phyloP scores from a whole-genome alignment of 345 rosid genomes.

The Euphorbia lathyris region DNA sequence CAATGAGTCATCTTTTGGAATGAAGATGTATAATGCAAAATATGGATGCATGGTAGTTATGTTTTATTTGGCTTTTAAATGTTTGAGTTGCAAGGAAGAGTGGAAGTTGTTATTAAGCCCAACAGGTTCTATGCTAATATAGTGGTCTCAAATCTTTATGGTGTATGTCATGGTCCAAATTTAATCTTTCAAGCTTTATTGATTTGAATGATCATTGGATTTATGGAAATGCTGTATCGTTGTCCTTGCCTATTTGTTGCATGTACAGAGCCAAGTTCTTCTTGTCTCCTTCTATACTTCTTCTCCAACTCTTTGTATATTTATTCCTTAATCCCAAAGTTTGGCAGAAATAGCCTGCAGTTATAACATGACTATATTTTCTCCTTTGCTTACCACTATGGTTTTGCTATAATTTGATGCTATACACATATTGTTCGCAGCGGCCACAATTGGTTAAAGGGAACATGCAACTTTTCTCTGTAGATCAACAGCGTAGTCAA shows the following conservation, averaged over 20 bases:
- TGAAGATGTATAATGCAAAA: background rate
- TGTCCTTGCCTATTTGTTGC: slow-evolving; percentile 1
- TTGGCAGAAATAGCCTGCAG: background rate
- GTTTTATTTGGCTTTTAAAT: background rate
- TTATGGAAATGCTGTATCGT: background rate
- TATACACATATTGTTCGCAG: slow-evolving; percentile 26
- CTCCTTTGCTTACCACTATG: background rate
- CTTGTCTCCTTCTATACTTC: background rate
- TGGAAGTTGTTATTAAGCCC: background rate
- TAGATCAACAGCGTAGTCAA: slow-evolving; percentile 98
- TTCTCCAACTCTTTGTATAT: background rate
- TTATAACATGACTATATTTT: background rate
- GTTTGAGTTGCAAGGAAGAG: background rate
- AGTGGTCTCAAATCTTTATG: background rate
- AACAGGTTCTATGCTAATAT: background rate
- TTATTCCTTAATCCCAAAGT: background rate
- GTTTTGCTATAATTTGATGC: too few species aligned
- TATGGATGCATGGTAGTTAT: background rate
- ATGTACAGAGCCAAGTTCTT: background rate
- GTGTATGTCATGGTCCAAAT: background rate
- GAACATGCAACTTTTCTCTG: slow-evolving; percentile 90
- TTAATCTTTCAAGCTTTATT: background rate
- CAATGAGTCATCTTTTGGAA: background rate
- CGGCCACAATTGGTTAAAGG: slow-evolving; percentile 90
- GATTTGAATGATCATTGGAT: background rate